Percentiles rank a stretch among this genome's conserved stretches.
Evolutionary conservation across 2,329 filamentous ascomycete species (phyloP).

Genomic region (Penicillium sumatraense): DNA sequence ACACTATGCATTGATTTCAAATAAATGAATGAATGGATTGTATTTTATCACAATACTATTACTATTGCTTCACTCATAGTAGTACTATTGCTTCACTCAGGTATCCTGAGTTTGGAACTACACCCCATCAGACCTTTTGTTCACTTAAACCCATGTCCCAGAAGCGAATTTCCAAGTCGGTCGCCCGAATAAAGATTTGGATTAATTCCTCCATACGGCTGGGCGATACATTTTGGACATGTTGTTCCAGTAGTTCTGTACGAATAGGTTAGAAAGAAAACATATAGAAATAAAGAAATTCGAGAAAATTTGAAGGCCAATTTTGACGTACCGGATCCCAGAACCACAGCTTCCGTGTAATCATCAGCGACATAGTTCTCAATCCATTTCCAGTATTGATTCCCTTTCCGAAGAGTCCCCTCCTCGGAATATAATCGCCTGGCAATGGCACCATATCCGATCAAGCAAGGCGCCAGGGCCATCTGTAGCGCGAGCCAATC

Average conservation of each 20-base stretch:
- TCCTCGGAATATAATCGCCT: constrained; percentile 68
- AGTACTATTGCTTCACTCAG: no score
- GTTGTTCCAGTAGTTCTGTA: constrained; percentile 77
- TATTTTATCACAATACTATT: constrained; percentile 4
- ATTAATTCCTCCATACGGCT: constrained; percentile 79
- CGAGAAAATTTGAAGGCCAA: no score
- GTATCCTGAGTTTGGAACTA: no score
- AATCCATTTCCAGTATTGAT: constrained; percentile 89
- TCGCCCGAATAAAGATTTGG: constrained; percentile 84
- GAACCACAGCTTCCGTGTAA: constrained; percentile 72
- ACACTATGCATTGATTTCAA: no score
- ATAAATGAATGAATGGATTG: no score
- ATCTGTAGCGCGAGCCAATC: constrained; percentile 88
- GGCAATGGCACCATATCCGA: constrained; percentile 86
- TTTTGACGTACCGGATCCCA: constrained; percentile 65
- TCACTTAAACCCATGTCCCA: constrained; percentile 69
- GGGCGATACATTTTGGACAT: constrained; percentile 74
- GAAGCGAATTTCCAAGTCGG: constrained; percentile 75
- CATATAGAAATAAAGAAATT: no score
- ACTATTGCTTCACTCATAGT: not conserved
- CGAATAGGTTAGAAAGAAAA: no score
- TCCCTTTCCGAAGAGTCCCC: constrained; percentile 64
- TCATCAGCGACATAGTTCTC: constrained; percentile 84
- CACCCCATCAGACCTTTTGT: constrained; percentile 15
- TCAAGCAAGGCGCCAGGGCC: constrained; percentile 80